Base-by-base conservation (phyloP, 345 rosid genomes). In the Eutrema yunnanense region DNA sequence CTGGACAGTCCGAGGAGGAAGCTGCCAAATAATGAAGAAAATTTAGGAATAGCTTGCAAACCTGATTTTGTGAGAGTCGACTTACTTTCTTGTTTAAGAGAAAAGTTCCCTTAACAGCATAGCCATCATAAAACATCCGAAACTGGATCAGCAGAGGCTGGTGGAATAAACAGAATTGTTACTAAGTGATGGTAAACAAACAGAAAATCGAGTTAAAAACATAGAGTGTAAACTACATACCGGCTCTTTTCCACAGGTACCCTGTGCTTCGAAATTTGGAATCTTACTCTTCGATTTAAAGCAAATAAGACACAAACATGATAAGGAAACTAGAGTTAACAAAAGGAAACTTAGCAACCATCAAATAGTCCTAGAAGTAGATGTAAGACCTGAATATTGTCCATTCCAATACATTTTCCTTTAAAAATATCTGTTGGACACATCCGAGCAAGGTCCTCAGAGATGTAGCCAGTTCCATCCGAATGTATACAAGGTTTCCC, bases 391-490 rank as follows among this genome's bases (percentile, higher is more conserved):
- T 64, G 43, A 40, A 26, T 7, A 30, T 9, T 57, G 29, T 74
- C 43, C 40, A 46, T 40, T 58, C 54, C 34, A 30, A 22, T 27
- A 47, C 71, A 51, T 14, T 65, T 73, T 66, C 82, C 88, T 61
- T 83, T 77, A n/a, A 0, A 52, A 33, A 85, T 72, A 63, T 72
- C 68, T 49, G 47, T 62, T 7, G 80, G 84, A 78, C 98, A 92
- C 81, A 75, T 72, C 58, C 76, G 51, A 70, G 92, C 98, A 34
- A 92, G 80, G 72, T 92, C 98, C 71, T 83, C 78, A 11, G 96
- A 90, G 44, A 92, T 83, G 52, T 67, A 88, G 43, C 98, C 98
- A 67, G 96, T 92, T 38, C 96, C 98, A 81, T 92, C 96, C 0
- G 89, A 78, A 75, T 83, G 88, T 65, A 90, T 85, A 26, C 36